Percentiles rank a stretch among this genome's conserved stretches.
Evolutionary conservation across 2,329 filamentous ascomycete species (phyloP).

Genomic region (Cercospora zeae-maydis): DNA sequence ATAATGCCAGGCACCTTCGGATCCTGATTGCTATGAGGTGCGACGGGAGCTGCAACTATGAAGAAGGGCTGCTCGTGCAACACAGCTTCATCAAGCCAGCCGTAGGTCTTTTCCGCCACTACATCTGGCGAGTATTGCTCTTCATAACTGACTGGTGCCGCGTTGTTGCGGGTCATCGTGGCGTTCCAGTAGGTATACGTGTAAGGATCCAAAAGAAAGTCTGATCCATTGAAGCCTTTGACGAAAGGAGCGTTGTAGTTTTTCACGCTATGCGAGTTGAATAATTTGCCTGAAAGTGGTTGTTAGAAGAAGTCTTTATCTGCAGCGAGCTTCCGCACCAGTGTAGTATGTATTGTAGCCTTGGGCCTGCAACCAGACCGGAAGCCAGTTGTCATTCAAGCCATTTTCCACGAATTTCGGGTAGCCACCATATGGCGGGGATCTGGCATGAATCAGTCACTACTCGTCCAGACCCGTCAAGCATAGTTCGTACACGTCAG

Average conservation of each 20-base stretch:
- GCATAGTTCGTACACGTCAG: constrained; percentile 42
- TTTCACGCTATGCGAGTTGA: constrained; percentile 57
- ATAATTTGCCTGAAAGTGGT: constrained; percentile 53
- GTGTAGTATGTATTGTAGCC: constrained; percentile 70
- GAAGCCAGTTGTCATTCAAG: constrained; percentile 64
- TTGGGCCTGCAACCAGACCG: constrained; percentile 63
- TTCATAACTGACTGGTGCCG: constrained; percentile 56
- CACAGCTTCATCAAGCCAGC: constrained; percentile 50
- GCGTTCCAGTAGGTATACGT: constrained; percentile 67
- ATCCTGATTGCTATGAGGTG: constrained; percentile 31
- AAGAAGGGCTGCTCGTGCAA: constrained; percentile 30
- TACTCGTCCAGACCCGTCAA: background rate
- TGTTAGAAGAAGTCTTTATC: constrained; percentile 48
- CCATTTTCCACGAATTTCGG: constrained; percentile 63
- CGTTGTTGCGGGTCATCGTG: constrained; percentile 20
- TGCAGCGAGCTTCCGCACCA: background rate
- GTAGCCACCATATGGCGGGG: constrained; percentile 58
- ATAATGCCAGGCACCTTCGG: constrained; percentile 11
- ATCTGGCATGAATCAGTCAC: background rate
- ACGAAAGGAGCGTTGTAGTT: constrained; percentile 60
- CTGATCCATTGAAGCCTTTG: constrained; percentile 55
- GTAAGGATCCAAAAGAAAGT: constrained; percentile 56
- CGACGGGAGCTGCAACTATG: constrained; percentile 33
- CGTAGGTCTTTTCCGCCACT: constrained; percentile 56
- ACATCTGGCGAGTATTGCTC: constrained; percentile 59